phyloP scores from a whole-genome alignment of 352 stramenopile genomes.

The Phytophthora pini region DNA sequence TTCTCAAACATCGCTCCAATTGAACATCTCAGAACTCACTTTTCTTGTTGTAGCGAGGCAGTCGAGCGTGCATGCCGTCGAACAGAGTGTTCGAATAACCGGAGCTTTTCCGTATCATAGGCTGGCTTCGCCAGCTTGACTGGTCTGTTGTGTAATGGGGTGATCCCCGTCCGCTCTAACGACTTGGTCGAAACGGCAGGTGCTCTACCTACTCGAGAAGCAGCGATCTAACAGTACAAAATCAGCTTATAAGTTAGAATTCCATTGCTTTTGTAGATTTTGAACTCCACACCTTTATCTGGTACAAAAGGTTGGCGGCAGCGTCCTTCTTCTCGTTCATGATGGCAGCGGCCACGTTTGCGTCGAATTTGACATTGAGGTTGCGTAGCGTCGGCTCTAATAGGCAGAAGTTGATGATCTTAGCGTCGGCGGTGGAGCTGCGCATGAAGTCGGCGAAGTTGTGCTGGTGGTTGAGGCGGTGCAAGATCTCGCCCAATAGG shows the following conservation, averaged over 20 bases:
- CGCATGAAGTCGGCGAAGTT: conserved; percentile 87
- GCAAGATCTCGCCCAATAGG: conserved; percentile 85
- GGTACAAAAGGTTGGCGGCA: conserved; percentile 82
- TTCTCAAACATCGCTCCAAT: not conserved
- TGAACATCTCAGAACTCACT: conserved; percentile 36
- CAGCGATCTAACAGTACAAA: conserved; percentile 42
- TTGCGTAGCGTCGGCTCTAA: conserved; percentile 79
- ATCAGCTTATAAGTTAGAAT: conserved; percentile 2
- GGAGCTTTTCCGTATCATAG: conserved; percentile 64
- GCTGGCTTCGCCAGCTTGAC: conserved; percentile 61
- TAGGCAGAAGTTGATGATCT: conserved; percentile 91
- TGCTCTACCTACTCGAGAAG: conserved; percentile 49
- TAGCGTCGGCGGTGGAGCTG: conserved; percentile 74
- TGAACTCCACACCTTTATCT: conserved; percentile 70
- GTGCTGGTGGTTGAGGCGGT: conserved; percentile 90
- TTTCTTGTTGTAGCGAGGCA: conserved; percentile 51
- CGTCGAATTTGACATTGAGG: conserved; percentile 81
- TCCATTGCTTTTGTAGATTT: not conserved
- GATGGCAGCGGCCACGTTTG: conserved; percentile 73
- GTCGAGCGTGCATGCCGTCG: conserved; percentile 65
- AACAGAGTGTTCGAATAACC: conserved; percentile 75
- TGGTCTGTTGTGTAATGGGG: conserved; percentile 68
- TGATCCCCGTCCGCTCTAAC: conserved; percentile 50
- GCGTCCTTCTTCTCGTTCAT: conserved; percentile 79
- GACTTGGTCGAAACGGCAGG: conserved; percentile 61